Evolutionary conservation across 169 alveolate species (phyloP).

Genomic region (Babesia caballi): DNA sequence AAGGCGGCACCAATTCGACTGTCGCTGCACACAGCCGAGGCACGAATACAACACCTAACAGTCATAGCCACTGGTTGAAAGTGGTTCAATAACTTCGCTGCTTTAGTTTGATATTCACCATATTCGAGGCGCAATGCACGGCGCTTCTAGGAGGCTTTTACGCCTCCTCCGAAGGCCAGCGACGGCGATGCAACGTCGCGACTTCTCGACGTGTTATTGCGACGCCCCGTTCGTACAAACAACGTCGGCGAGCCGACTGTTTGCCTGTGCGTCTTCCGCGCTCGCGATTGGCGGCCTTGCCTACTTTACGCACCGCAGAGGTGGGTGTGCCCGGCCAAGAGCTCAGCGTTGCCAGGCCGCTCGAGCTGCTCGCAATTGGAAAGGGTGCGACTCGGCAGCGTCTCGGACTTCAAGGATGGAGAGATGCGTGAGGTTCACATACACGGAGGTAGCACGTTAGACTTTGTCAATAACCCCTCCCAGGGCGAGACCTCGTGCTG

Average conservation of each 20-base stretch:
- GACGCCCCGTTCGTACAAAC: too few species aligned
- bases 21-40: too few species aligned
- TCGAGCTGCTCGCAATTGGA: constrained; percentile 2
- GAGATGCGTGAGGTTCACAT: constrained; percentile 71
- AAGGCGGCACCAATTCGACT: too few species aligned
- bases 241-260: too few species aligned
- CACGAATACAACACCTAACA: too few species aligned
- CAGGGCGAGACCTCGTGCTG: constrained; percentile 68
- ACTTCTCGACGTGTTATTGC: not conserved
- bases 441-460: constrained; percentile 26
- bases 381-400: constrained; percentile 47
- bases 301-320: not conserved
- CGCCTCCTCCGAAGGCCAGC: not conserved
- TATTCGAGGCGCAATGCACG: not conserved
- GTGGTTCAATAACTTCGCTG: too few species aligned
- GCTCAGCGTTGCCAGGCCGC: not conserved
- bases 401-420: constrained; percentile 69
- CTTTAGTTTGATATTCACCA: too few species aligned
- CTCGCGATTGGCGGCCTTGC: not conserved
- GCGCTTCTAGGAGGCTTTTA: not conserved
- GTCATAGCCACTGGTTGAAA: too few species aligned
- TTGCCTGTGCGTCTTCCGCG: not conserved
- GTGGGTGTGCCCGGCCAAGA: not conserved
- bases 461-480: not conserved
- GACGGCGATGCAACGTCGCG: not conserved